Evolutionary conservation across 1,139 yeast species (phyloP).

Genomic region (Meyerozyma athensensis): DNA sequence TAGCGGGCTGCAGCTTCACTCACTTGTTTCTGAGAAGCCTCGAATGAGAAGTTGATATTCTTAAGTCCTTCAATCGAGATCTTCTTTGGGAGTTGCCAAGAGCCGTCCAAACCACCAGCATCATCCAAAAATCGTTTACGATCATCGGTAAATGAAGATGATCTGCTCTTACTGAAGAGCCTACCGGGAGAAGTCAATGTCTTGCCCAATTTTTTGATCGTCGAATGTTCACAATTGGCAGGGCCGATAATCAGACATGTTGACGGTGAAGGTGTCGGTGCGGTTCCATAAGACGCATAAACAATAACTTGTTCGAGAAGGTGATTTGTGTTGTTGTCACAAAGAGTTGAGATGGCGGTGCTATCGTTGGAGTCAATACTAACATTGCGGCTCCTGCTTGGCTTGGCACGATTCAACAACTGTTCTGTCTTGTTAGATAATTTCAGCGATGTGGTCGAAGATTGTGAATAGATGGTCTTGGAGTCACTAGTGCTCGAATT

Average conservation of each 20-base stretch:
- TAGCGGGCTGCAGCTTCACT: not conserved
- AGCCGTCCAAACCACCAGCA: not conserved
- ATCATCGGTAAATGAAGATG: not conserved
- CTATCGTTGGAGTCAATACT: not conserved
- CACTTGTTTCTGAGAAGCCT: not conserved
- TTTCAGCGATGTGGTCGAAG: not conserved
- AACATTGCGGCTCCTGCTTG: not conserved
- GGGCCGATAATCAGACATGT: too few relatives aligned
- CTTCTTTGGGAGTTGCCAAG: not conserved
- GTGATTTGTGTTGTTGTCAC: not conserved
- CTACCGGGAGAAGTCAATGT: not conserved
- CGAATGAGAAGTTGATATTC: slow-evolving; percentile 4
- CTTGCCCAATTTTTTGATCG: slow-evolving; percentile 2
- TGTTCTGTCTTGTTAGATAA: not conserved
- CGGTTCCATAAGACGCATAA: not conserved
- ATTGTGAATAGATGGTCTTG: not conserved
- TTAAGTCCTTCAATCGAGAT: not conserved
- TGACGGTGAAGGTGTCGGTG: not conserved
- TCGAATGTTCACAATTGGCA: not conserved
- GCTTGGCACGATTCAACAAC: not conserved
- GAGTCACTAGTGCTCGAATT: not conserved
- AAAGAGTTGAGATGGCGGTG: not conserved
- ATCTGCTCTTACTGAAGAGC: not conserved
- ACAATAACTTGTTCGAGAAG: not conserved
- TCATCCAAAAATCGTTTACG: not conserved